A percentile compares a stretch with the other conserved stretches of the same genome.
Conservation (phyloP, 495 filamentous ascomycete genomes). For the Lepraria neglecta region DNA sequence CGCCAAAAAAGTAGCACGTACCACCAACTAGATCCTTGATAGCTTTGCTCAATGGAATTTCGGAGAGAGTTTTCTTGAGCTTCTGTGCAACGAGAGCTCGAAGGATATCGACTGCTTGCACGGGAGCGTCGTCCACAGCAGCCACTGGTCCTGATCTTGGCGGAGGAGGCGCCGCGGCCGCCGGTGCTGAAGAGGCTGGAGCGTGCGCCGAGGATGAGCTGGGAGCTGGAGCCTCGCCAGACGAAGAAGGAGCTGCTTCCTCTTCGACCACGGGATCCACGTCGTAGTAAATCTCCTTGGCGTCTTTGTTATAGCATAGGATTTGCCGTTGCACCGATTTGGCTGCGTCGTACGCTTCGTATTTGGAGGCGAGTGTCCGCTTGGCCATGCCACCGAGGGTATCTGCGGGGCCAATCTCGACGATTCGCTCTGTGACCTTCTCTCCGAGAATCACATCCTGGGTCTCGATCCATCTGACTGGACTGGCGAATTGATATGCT, state of each 20-base stretch:
- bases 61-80: constrained; percentile 83
- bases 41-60: constrained; percentile 91
- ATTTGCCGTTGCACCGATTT: constrained; percentile 94
- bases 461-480: constrained; percentile 98
- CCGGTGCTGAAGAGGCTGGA: constrained; percentile 43
- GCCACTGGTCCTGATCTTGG: constrained; percentile 82
- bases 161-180: constrained; percentile 49
- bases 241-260: constrained; percentile 50
- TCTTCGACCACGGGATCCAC: constrained; percentile 94
- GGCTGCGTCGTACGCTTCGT: constrained; percentile 97
- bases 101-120: constrained; percentile 83
- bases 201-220: constrained; percentile 38
- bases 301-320: constrained; percentile 98
- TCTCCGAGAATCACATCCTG: constrained; percentile 98
- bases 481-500: constrained; percentile 97
- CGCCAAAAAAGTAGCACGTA: constrained; percentile 42
- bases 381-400: constrained; percentile 98
- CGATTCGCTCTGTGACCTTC: constrained; percentile 91
- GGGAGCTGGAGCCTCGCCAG: constrained; percentile 37
- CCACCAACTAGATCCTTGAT: constrained; percentile 99
- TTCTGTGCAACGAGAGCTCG: constrained; percentile 94
- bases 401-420: constrained; percentile 95
- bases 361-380: constrained; percentile 91
- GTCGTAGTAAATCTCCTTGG: constrained; percentile 99
- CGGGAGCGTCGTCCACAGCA: constrained; percentile 75